Evolutionary conservation across 2,329 filamentous ascomycete species (phyloP).

Genomic region (Cryphonectria parasitica): DNA sequence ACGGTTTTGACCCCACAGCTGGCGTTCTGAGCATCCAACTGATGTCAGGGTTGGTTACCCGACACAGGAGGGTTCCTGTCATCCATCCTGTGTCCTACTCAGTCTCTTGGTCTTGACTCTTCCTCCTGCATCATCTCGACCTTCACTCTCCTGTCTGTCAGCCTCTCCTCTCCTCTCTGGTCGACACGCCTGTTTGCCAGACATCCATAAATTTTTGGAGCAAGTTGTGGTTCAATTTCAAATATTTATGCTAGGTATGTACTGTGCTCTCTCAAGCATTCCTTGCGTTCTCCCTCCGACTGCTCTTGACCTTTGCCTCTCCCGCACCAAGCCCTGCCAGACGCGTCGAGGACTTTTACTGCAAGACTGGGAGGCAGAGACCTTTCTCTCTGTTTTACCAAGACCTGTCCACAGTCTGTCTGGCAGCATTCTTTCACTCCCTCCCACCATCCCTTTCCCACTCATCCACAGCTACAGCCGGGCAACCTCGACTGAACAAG

Average conservation of each 20-base stretch:
- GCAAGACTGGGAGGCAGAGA: background rate
- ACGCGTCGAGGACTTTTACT: background rate
- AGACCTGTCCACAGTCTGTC: background rate
- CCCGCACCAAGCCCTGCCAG: background rate
- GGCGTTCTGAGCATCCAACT: background rate
- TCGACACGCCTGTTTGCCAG: background rate
- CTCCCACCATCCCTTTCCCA: background rate
- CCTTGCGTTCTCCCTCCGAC: background rate
- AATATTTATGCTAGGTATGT: background rate
- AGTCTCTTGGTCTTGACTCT: background rate
- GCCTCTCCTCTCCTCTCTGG: background rate
- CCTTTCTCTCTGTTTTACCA: background rate
- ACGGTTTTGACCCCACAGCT: slow-evolving; percentile 3
- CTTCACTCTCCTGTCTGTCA: background rate
- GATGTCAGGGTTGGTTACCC: slow-evolving; percentile 4
- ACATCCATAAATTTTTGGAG: background rate
- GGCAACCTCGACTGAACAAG: slow-evolving; percentile 1
- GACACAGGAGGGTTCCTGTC: background rate
- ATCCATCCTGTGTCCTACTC: background rate
- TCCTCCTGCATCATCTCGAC: background rate
- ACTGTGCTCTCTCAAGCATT: background rate
- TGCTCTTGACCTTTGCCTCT: background rate
- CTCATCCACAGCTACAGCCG: background rate
- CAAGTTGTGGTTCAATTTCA: background rate
- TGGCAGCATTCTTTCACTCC: background rate